Percentiles rank a stretch among this genome's conserved stretches.
Conservation (phyloP, 306 rosid genomes). For the Datisca glomerata region DNA sequence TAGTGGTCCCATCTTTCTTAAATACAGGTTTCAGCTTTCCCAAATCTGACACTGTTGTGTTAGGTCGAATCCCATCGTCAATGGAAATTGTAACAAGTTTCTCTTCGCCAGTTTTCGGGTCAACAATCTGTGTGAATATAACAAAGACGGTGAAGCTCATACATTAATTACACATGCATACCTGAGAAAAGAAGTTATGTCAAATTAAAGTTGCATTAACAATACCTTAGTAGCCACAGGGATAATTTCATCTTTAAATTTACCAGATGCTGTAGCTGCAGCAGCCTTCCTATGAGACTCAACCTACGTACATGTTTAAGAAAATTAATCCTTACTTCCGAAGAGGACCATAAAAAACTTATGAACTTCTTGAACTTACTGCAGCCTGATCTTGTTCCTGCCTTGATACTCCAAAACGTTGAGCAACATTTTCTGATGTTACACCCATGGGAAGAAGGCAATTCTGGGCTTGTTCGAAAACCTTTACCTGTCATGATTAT, state of each 20-base stretch:
- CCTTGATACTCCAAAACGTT: conserved; percentile 80
- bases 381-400: conserved; percentile 94
- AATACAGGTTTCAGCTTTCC: conserved; percentile 77
- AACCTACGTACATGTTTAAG: conserved; percentile 34
- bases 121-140: conserved; percentile 43
- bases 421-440: conserved; percentile 93
- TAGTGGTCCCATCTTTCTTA: conserved; percentile 87
- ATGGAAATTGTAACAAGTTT: conserved; percentile 64
- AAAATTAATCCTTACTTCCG: conserved; percentile 6
- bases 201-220: not conserved
- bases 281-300: conserved; percentile 92
- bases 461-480: conserved; percentile 71
- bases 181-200: not conserved
- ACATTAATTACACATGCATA: not conserved
- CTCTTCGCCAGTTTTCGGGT: conserved; percentile 84
- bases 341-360: not conserved
- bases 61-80: conserved; percentile 92
- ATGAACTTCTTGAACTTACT: conserved; percentile 42
- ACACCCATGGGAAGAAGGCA: conserved; percentile 95
- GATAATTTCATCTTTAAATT: conserved; percentile 82
- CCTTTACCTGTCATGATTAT: conserved; percentile 41
- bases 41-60: conserved; percentile 47
- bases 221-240: conserved; percentile 84
- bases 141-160: conserved; percentile 12
- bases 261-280: conserved; percentile 92